A percentile compares a stretch with the other conserved stretches of the same genome.
phyloP scores from a whole-genome alignment of 148 eudicot genomes.

The Fagopyrum homotropicum region DNA sequence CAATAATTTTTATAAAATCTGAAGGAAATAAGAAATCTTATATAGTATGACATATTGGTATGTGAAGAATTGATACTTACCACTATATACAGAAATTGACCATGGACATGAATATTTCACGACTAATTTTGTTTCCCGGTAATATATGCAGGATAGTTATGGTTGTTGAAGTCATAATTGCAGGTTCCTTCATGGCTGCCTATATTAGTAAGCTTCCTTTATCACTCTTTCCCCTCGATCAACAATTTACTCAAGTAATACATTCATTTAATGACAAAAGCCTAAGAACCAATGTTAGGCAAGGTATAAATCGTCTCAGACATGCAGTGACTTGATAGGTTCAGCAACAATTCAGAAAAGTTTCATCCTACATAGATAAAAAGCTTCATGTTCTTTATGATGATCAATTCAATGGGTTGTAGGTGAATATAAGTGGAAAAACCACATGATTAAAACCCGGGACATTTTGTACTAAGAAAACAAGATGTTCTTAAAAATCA shows the following conservation, averaged over 20 bases:
- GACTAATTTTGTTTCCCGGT: background rate
- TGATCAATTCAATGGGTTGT: background rate
- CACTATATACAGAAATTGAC: background rate
- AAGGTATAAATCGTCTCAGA: background rate
- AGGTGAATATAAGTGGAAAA: background rate
- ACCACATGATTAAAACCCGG: background rate
- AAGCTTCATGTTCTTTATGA: background rate
- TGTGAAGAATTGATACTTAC: background rate
- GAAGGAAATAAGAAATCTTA: background rate
- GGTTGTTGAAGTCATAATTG: conserved; percentile 78
- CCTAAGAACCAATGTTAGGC: background rate
- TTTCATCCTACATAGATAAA: background rate
- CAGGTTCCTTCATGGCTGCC: conserved; percentile 75
- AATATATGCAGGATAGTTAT: conserved; percentile 73
- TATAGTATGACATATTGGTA: background rate
- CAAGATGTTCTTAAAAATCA: background rate
- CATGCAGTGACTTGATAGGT: background rate
- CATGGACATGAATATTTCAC: background rate
- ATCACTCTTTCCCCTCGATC: conserved; percentile 7
- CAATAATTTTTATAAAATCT: background rate
- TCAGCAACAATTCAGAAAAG: background rate
- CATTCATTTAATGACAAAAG: background rate
- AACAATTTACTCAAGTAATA: background rate
- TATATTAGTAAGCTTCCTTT: conserved; percentile 59
- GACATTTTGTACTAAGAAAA: background rate